phyloP scores from a whole-genome alignment of 345 rosid species.

The Aquilaria malaccensis region DNA sequence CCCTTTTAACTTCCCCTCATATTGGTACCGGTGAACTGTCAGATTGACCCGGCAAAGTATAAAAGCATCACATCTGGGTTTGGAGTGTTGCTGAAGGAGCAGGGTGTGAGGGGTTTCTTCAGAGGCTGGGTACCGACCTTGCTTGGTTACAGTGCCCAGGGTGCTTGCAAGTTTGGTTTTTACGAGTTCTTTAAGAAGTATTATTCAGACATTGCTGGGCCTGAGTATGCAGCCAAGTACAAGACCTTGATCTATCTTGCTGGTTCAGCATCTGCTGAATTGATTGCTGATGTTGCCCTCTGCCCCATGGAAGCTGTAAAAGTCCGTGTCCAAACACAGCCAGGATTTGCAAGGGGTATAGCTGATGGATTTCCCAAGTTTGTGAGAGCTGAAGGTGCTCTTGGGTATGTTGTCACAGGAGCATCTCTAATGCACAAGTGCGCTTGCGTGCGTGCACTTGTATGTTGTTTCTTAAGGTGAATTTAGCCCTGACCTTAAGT shows the following conservation, averaged over 20 bases:
- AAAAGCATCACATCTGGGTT: slow-evolving; percentile 71
- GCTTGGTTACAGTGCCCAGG: slow-evolving; percentile 91
- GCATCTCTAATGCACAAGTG: no score
- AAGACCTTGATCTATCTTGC: slow-evolving; percentile 90
- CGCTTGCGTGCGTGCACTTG: no score
- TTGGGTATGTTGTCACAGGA: slow-evolving; percentile 34
- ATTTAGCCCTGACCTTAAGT: neutral
- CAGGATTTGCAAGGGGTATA: slow-evolving; percentile 90
- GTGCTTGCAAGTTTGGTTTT: slow-evolving; percentile 87
- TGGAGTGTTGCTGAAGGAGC: slow-evolving; percentile 72
- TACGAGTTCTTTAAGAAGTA: slow-evolving; percentile 91
- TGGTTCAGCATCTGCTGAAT: slow-evolving; percentile 90
- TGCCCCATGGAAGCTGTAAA: slow-evolving; percentile 97
- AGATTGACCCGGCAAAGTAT: slow-evolving; percentile 91
- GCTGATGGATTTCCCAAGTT: slow-evolving; percentile 90
- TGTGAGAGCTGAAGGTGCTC: slow-evolving; percentile 61
- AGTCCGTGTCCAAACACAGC: slow-evolving; percentile 94
- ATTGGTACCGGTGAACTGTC: slow-evolving; percentile 10
- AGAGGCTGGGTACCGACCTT: slow-evolving; percentile 94
- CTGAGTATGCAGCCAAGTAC: slow-evolving; percentile 76
- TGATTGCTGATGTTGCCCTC: slow-evolving; percentile 86
- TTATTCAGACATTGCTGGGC: slow-evolving; percentile 91
- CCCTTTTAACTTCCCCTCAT: no score
- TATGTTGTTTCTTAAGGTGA: neutral
- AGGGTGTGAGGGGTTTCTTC: slow-evolving; percentile 73